Percentiles rank a stretch among this genome's conserved stretches.
Conservation (phyloP, 1,284 basidiomycete genomes). For the Paramarasmius palmivorus region DNA sequence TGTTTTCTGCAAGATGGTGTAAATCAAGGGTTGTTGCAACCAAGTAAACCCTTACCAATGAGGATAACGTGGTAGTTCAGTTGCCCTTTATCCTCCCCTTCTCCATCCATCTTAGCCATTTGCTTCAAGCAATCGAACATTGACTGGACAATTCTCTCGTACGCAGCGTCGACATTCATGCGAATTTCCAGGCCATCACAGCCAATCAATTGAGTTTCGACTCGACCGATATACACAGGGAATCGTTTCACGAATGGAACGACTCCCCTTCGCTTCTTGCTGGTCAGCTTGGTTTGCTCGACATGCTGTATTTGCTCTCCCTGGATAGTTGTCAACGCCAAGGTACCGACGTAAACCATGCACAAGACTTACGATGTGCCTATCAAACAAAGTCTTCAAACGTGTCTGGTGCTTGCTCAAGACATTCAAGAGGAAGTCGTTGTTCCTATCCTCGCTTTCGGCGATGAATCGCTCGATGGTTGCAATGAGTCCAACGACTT, state of each 20-base stretch:
- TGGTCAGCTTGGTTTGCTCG: constrained; percentile 87
- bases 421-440: constrained; percentile 71
- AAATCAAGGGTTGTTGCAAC: background rate
- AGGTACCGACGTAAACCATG: background rate
- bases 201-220: constrained; percentile 86
- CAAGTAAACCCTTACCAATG: constrained; percentile 73
- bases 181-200: constrained; percentile 81
- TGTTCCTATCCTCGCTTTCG: constrained; percentile 80
- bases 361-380: constrained; percentile 67
- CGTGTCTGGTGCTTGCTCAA: constrained; percentile 84
- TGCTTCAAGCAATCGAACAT: constrained; percentile 95
- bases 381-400: constrained; percentile 72
- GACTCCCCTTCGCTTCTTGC: constrained; percentile 91
- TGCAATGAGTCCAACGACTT: constrained; percentile 84
- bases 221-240: constrained; percentile 82
- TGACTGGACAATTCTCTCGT: constrained; percentile 83
- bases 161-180: constrained; percentile 76
- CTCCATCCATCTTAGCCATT: constrained; percentile 90
- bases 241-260: constrained; percentile 94
- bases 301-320: constrained; percentile 88
- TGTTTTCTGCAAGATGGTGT: constrained; percentile 73
- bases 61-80: constrained; percentile 96
- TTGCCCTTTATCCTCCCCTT: constrained; percentile 93
- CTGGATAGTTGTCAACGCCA: constrained; percentile 37
- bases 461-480: constrained; percentile 78